phyloP scores from a whole-genome alignment of 2,329 filamentous ascomycete genomes.

The Nothophaeocryptopus gaeumannii region DNA sequence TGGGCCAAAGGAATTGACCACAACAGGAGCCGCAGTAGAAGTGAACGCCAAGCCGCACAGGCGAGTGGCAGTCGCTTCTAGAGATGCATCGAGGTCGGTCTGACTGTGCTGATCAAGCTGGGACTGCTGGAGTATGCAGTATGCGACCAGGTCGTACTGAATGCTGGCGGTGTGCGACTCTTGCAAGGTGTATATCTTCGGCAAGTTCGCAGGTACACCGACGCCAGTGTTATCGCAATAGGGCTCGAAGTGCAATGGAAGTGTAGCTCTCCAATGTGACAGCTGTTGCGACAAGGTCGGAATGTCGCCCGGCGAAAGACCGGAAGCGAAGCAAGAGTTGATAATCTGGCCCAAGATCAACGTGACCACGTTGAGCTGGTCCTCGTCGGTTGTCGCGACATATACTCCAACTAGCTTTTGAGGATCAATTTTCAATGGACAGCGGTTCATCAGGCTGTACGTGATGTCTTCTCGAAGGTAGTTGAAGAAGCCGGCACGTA shows the following conservation, averaged over 20 bases:
- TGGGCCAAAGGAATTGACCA: slow-evolving; percentile 17
- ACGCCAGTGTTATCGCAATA: neutral
- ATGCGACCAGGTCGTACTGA: slow-evolving; percentile 6
- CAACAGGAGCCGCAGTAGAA: neutral
- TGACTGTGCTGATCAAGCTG: neutral
- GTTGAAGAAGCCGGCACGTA: slow-evolving; percentile 12
- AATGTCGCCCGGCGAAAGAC: neutral
- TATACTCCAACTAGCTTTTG: neutral
- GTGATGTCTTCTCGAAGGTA: slow-evolving; percentile 11
- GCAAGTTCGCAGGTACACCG: neutral
- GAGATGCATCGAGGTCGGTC: neutral
- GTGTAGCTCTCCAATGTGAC: neutral
- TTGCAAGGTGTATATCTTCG: slow-evolving; percentile 4
- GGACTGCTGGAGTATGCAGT: too few species aligned
- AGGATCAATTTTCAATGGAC: slow-evolving; percentile 8
- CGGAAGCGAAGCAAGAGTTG: neutral
- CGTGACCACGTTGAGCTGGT: slow-evolving; percentile 6
- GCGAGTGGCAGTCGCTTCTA: neutral
- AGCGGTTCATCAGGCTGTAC: slow-evolving; percentile 4
- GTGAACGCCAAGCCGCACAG: slow-evolving; percentile 13
- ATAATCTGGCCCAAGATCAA: slow-evolving; percentile 2
- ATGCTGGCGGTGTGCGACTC: slow-evolving; percentile 4
- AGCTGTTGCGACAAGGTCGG: neutral
- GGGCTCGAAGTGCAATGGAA: neutral
- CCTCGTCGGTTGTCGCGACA: slow-evolving; percentile 1